Evolutionary conservation across 352 stramenopile genomes (phyloP), one percentile per base, ranked within the genome.

Genomic region (Chrysophaeum taylorii): DNA sequence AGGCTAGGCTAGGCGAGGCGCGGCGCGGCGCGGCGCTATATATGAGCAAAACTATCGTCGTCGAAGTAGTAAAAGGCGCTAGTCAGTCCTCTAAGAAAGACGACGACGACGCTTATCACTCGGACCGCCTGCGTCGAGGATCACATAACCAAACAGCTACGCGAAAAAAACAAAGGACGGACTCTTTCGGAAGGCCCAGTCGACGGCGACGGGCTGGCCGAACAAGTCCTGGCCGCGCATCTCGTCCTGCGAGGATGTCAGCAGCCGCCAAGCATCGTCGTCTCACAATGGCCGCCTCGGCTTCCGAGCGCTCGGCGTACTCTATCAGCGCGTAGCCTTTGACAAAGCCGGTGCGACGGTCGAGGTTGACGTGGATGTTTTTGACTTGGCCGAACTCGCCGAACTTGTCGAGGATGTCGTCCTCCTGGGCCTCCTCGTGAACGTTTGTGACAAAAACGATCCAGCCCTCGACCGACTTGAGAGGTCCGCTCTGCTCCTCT

Each of bases 381-480:
- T 95, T 96, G 12, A 98, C 89, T 37, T 86, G 83, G n/a, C 92
- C 92, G 78, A 93, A 91, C 70, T 97, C 93, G 48, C 84, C 86
- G 75, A 97, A 98, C 2, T 82, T 84, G 75, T 98, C 93, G 66
- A 96, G 80, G 53, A 98, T 78, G 75, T 98, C 89, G 73, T 98
- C 93, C 72, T 98, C 91, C 74, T 96, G 88, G 16, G 92, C 92
- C 75, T 97, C 93, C 75, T 97, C 89, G 73, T 98, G 90, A 42
- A 98, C 82, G 69, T 90, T 90, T 18, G 84, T 92, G 36, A 97
- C 89, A 76, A 98, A 96, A 16, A 97, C 75, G 48, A 97, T 87
- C 89, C 92, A 98, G n/a, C 94, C 94, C 78, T 98, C 92, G 7
- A 97, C 87, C 63, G 63, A 77, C 60, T 60, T 75, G 53, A n/a